Base-by-base conservation (phyloP, 352 stramenopile species). In the Phytophthora palmivora region DNA sequence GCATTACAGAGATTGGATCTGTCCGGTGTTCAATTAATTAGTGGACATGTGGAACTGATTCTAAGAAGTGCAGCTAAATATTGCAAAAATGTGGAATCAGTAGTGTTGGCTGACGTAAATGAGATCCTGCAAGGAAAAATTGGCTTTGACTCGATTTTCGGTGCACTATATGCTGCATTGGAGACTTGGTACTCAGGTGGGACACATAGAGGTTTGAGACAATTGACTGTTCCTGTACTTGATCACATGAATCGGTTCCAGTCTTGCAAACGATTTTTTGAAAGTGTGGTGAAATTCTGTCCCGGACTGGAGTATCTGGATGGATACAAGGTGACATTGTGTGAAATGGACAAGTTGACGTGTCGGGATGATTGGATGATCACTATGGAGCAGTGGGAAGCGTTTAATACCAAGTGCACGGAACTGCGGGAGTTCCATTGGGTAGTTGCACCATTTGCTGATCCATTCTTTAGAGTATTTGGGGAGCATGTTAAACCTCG, bases 381-480 rank as follows among this genome's bases (percentile, higher is more conserved):
- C 14, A 55, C 60, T 11, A 41, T 73, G 12, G 34, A 54, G 3
- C 49, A 73, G 41, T 83, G 71, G 74, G 49, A 74, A n/a, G 33
- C 47, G 16, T 81, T 81, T 33, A 76, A 76, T 32, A 39, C 63
- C 24, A 67, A 28, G 12, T 82, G 74, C 49, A 70, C 52, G 12
- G 38, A 76, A 14, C 57, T 79, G 26, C 60, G 54, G 0, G 67
- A 76, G 63, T 79, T 79, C 48, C 55, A 78, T 45, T 82, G 70
- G 74, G 50, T 79, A 9, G 61, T 72, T 6, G 74, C 60, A 5
- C 74, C 74, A 1, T 82, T 76, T 46, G 63, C 63, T 12, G 69
- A 76, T 19, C 58, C 65, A 19, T 81, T 81, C 48, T 84, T 84
- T 41, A 56, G 51, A 2, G 52, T 67, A 1, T 84, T 82, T 32